phyloP scores from a whole-genome alignment of 495 filamentous ascomycete genomes.

The Aspergillus incahuasiensis region DNA sequence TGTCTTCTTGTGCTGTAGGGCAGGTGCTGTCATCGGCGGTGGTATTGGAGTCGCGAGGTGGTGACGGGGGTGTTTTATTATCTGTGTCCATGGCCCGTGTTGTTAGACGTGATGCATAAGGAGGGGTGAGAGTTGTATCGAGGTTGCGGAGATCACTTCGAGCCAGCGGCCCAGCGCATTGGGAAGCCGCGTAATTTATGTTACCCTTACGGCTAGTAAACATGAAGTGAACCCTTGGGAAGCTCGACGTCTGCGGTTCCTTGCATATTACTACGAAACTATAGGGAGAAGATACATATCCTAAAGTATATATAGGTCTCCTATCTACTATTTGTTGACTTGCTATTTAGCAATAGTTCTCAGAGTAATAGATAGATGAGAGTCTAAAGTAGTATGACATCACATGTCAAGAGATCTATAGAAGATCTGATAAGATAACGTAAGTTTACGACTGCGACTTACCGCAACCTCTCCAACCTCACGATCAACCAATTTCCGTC shows the following conservation, averaged over 20 bases:
- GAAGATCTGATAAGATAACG: slow-evolving; percentile 8
- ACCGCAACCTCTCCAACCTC: background rate
- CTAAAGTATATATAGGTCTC: too few relatives aligned
- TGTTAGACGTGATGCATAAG: too few relatives aligned
- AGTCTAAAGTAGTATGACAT: too few relatives aligned
- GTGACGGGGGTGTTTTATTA: background rate
- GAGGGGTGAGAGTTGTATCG: too few relatives aligned
- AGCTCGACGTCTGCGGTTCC: too few relatives aligned
- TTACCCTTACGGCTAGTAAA: too few relatives aligned
- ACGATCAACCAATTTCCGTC: background rate
- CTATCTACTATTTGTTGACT: too few relatives aligned
- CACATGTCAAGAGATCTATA: background rate
- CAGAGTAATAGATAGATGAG: background rate
- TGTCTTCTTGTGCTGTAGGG: background rate
- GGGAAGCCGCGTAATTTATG: too few relatives aligned
- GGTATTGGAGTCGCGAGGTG: background rate
- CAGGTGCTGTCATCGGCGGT: background rate
- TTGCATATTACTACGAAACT: too few relatives aligned
- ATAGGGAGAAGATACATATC: too few relatives aligned
- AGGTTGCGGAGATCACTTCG: background rate
- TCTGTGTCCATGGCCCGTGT: background rate
- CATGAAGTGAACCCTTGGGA: too few relatives aligned
- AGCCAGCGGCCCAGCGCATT: too few relatives aligned
- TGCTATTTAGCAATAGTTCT: background rate
- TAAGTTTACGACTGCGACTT: background rate